Evolutionary conservation across 192 early-diverging fungal genomes (phyloP).

Genomic region (Gamsiella multidivaricata): DNA sequence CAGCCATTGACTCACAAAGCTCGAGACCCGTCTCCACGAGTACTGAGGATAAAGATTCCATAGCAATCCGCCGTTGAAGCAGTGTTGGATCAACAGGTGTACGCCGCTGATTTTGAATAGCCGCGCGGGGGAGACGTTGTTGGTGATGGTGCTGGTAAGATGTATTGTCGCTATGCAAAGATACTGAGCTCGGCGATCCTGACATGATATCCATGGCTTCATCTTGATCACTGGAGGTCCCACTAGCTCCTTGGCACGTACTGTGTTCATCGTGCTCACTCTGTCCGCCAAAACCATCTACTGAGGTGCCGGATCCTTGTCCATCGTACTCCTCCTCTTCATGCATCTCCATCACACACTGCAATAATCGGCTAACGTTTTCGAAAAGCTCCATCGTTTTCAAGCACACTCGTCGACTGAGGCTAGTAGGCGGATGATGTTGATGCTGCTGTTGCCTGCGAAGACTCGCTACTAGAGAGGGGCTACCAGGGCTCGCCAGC

Average conservation of each 20-base stretch:
- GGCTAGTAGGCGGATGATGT: not conserved
- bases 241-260: conserved; percentile 11
- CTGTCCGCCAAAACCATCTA: not conserved
- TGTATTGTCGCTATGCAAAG: not conserved
- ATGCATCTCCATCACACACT: conserved; percentile 48
- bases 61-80: conserved; percentile 28
- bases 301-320: not conserved
- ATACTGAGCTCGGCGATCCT: not conserved
- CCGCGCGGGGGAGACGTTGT: not conserved
- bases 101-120: conserved; percentile 9
- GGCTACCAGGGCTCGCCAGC: not conserved
- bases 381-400: conserved; percentile 51
- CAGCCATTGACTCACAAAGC: conserved; percentile 44
- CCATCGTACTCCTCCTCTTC: conserved; percentile 34
- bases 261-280: conserved; percentile 9
- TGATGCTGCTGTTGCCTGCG: not conserved
- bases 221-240: conserved; percentile 40
- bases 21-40: conserved; percentile 47
- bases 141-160: conserved; percentile 2
- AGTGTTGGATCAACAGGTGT: conserved; percentile 11
- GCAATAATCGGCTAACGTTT: conserved; percentile 22
- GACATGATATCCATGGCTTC: conserved; percentile 38
- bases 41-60: conserved; percentile 31
- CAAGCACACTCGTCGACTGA: conserved; percentile 19
- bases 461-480: not conserved